A percentile compares a stretch with the other conserved stretches of the same genome.
Evolutionary conservation across 139 green algal species (phyloP).

Genomic region (Asterochloris erici): DNA sequence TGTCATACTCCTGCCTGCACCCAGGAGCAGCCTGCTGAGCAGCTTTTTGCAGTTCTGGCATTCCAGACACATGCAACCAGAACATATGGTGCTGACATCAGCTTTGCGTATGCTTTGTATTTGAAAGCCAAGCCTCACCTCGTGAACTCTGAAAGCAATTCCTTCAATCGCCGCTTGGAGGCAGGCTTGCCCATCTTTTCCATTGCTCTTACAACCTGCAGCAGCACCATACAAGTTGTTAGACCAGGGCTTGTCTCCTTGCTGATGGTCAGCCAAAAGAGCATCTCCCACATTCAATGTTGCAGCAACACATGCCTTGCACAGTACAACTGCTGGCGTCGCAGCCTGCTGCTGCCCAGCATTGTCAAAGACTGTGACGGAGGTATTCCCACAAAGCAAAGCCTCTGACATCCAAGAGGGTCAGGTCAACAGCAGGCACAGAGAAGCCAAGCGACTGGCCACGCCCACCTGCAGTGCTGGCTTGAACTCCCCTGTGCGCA

Average conservation of each 20-base stretch:
- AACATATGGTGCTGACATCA: not conserved
- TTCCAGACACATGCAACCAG: not conserved
- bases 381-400: no score
- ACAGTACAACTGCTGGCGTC: slow-evolving; percentile 30
- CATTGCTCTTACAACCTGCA: slow-evolving; percentile 25
- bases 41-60: not conserved
- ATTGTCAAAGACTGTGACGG: no score
- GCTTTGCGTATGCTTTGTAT: not conserved
- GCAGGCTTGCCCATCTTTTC: slow-evolving; percentile 8
- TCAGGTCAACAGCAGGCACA: no score
- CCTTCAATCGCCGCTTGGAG: slow-evolving; percentile 22
- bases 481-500: slow-evolving; percentile 28
- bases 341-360: not conserved
- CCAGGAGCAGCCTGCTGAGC: not conserved
- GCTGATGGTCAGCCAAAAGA: no score
- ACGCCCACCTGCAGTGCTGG: slow-evolving; percentile 51
- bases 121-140: not conserved
- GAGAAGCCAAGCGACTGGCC: not conserved
- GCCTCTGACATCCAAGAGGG: no score
- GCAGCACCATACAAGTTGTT: not conserved
- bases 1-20: no score
- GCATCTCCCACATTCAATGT: no score
- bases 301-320: no score
- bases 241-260: no score
- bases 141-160: slow-evolving; percentile 5